Conservation (phyloP, 148 eudicot genomes). For the Arctostaphylos glauca region DNA sequence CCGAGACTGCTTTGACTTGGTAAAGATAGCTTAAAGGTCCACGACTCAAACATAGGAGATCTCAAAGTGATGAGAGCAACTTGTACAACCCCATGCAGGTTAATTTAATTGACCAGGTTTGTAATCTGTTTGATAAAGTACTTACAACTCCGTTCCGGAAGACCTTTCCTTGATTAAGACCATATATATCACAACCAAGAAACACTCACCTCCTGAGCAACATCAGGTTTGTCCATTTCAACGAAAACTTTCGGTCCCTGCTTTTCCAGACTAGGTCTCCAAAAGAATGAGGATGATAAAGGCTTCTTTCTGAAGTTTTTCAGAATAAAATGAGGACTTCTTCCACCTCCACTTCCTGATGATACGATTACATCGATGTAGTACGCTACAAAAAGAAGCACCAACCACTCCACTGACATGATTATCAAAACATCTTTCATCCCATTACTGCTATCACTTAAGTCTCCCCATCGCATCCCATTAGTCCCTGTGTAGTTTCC, state of each 20-base stretch:
- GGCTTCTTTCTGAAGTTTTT: conserved; percentile 43
- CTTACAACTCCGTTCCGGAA: neutral
- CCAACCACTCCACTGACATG: conserved; percentile 74
- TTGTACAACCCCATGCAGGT: neutral
- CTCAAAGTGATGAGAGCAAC: neutral
- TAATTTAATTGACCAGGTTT: neutral
- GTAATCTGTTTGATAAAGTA: neutral
- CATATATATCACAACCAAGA: neutral
- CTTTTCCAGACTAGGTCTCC: conserved; percentile 48
- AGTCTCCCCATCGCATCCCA: conserved; percentile 85
- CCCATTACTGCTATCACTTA: conserved; percentile 62
- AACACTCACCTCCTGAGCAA: conserved; percentile 68
- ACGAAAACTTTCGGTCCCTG: conserved; percentile 67
- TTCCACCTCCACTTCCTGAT: conserved; percentile 66
- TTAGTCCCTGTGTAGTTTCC: conserved; percentile 57
- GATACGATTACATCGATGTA: conserved; percentile 66
- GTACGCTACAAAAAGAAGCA: conserved; percentile 65
- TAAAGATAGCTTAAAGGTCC: neutral
- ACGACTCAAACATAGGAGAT: neutral
- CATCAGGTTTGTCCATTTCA: conserved; percentile 85
- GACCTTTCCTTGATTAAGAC: neutral
- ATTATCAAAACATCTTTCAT: conserved; percentile 70
- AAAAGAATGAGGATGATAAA: conserved; percentile 31
- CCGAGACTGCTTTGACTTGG: neutral
- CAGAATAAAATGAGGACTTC: conserved; percentile 55